Percentiles rank a stretch among this genome's conserved stretches.
phyloP scores from a whole-genome alignment of 202 grass and related monocot species.

The Sporobolus alterniflorus region DNA sequence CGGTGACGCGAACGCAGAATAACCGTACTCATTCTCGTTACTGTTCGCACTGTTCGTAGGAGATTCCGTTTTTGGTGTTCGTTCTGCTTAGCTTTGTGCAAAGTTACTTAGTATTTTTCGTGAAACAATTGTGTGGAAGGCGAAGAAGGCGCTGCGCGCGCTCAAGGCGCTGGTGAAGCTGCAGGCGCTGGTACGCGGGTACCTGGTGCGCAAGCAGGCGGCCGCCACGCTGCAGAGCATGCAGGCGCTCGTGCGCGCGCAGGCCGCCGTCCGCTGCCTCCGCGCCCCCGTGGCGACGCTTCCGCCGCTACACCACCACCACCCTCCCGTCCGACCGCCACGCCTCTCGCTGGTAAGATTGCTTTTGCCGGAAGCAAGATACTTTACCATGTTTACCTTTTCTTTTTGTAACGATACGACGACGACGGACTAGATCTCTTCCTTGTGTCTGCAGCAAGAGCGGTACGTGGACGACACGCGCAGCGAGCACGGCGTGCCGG shows the following conservation, averaged over 20 bases:
- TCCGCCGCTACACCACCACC: slow-evolving; percentile 52
- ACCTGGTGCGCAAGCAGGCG: slow-evolving; percentile 81
- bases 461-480: slow-evolving; percentile 76
- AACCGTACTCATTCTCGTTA: not conserved
- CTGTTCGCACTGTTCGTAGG: slow-evolving; percentile 1
- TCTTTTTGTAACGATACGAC: too few relatives aligned
- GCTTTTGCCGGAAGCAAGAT: slow-evolving; percentile 16
- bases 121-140: slow-evolving; percentile 26
- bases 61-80: slow-evolving; percentile 31
- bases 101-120: not conserved
- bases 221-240: slow-evolving; percentile 87
- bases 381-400: too few relatives aligned
- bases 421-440: not conserved
- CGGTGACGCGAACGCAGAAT: not conserved
- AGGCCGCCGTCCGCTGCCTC: slow-evolving; percentile 73
- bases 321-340: slow-evolving; percentile 51
- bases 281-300: slow-evolving; percentile 36
- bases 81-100: not conserved
- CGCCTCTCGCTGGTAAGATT: slow-evolving; percentile 63
- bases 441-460: slow-evolving; percentile 62
- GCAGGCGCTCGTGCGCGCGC: slow-evolving; percentile 88
- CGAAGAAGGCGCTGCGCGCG: slow-evolving; percentile 88
- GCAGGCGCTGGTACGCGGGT: slow-evolving; percentile 88
- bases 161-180: slow-evolving; percentile 94
- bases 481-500: slow-evolving; percentile 59